Evolutionary conservation across 257 asterid genomes (phyloP).

Genomic region (Forsythia suspensa): DNA sequence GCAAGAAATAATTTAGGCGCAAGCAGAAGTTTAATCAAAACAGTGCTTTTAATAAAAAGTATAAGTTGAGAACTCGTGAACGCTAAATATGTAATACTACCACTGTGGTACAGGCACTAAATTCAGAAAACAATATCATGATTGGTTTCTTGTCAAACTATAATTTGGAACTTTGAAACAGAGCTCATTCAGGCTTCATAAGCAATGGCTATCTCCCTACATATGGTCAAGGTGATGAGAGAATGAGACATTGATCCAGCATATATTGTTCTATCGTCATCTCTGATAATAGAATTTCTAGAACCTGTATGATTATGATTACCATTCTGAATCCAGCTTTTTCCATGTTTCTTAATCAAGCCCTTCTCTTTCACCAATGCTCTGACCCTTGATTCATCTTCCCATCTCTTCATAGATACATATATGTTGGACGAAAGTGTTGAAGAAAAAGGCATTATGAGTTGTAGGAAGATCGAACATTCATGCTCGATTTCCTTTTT

Average conservation of each 20-base stretch:
- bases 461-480: constrained; percentile 23
- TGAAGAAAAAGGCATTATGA: constrained; percentile 26
- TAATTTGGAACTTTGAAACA: background rate
- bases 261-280: constrained; percentile 20
- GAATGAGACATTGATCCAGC: constrained; percentile 12
- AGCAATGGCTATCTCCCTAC: too few species aligned
- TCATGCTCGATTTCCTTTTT: background rate
- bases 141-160: background rate
- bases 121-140: background rate
- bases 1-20: background rate
- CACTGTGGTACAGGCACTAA: background rate
- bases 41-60: background rate
- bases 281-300: constrained; percentile 22
- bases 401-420: constrained; percentile 43
- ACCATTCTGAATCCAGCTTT: constrained; percentile 38
- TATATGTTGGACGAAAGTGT: constrained; percentile 39
- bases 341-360: constrained; percentile 35
- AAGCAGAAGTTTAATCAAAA: background rate
- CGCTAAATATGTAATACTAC: background rate
- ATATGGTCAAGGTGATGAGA: background rate
- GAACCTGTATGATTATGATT: constrained; percentile 13
- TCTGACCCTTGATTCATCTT: constrained; percentile 38
- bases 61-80: background rate
- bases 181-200: background rate
- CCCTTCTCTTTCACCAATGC: constrained; percentile 35